phyloP scores from a whole-genome alignment of 306 rosid genomes.

The Vicia villosa region DNA sequence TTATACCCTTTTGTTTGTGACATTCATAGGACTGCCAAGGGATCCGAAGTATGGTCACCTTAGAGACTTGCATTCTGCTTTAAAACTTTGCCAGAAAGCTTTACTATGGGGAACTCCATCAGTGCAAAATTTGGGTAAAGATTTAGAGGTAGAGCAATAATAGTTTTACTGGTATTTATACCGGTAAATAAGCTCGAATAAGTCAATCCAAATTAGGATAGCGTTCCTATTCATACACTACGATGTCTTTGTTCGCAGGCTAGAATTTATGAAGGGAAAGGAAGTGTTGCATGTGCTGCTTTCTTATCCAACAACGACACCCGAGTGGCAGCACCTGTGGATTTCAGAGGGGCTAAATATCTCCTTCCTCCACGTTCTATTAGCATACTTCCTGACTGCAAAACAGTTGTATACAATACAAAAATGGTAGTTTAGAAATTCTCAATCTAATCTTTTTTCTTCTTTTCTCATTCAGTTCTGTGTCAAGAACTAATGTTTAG shows the following conservation, averaged over 20 bases:
- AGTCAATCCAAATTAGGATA: background rate
- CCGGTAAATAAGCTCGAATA: background rate
- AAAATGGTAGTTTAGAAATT: slow-evolving; percentile 17
- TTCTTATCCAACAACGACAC: slow-evolving; percentile 23
- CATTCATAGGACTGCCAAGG: slow-evolving; percentile 14
- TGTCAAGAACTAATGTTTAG: background rate
- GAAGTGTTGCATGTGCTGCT: slow-evolving; percentile 2
- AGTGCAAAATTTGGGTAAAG: background rate
- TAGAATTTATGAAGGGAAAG: slow-evolving; percentile 18
- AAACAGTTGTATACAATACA: slow-evolving; percentile 25
- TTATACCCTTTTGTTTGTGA: slow-evolving; percentile 19
- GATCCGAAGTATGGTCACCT: slow-evolving; percentile 32
- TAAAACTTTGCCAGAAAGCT: slow-evolving; percentile 28
- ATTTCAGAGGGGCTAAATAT: slow-evolving; percentile 24
- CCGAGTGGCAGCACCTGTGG: background rate
- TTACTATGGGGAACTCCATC: slow-evolving; percentile 28
- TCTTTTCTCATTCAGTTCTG: background rate
- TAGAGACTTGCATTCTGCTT: slow-evolving; percentile 26
- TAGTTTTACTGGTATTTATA: background rate
- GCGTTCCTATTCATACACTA: background rate
- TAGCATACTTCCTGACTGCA: slow-evolving; percentile 28
- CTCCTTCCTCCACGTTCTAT: slow-evolving; percentile 21
- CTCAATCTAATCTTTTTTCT: background rate
- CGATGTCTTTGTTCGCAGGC: slow-evolving; percentile 8
- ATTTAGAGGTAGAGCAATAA: slow-evolving; percentile 5